Evolutionary conservation across 495 filamentous ascomycete species (phyloP), one percentile per base, ranked within the genome.

Genomic region (Venustampulla echinocandica): DNA sequence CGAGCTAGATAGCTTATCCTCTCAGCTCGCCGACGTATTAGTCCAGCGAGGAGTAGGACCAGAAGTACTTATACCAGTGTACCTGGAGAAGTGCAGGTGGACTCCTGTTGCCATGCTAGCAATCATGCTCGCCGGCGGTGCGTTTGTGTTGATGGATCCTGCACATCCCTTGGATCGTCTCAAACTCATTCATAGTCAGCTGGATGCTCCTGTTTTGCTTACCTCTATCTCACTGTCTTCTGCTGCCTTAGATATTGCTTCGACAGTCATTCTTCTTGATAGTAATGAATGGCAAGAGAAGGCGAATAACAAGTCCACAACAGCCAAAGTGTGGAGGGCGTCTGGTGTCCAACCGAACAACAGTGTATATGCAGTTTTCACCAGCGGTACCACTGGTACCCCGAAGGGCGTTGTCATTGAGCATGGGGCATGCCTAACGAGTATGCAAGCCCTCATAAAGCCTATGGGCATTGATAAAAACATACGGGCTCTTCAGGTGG

Each of bases 111-210:
- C 64, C 3, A 55, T 65, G 6, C 44, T 73, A 7, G 69, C 54
- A 1, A 47, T 70, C 4, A 22, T 71, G 22, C 62, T 62, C 22
- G 60, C 69, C 11, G 68, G 69, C 14, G 67, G 54, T 10, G 63
- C 40, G 15, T 56, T 56, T 47, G 73, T 78, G 14, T 70, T 69
- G 13, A 57, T 79, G 10, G 74, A 79, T 35, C 69, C 75, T 9
- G 64, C 61, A 3, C 76, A 42, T n/a, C 40, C 40, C 22, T 13
- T 23, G 4, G 13, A 10, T 3, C 5, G 40, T 9, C n/a, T 42
- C 13, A 10, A 24, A 27, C 10, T 9, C 19, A 42, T 42, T 13
- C 14, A 24, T 36, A 22, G 17, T 2, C 32, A 62, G 37, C 14
- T 39, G 4, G 10, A 20, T 46, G 40, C 40, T 24, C 20, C 11